Evolutionary conservation across 2,329 filamentous ascomycete species (phyloP).

Genomic region (Ophiostoma tasmaniense): DNA sequence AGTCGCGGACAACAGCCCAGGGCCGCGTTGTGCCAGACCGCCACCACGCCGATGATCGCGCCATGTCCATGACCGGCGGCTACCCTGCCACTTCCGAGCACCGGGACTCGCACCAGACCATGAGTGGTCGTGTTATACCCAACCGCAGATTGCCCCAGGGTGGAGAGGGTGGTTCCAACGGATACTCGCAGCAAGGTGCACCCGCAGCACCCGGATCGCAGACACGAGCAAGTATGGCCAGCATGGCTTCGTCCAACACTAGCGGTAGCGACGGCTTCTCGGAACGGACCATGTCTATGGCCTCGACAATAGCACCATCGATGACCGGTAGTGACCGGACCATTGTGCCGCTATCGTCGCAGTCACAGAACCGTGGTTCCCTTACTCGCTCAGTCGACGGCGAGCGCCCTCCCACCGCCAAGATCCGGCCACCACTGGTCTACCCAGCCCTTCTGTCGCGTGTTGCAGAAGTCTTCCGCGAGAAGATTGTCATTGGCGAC

Average conservation of each 20-base stretch:
- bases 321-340: constrained; percentile 52
- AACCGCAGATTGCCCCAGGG: constrained; percentile 45
- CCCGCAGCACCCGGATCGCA: constrained; percentile 38
- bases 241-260: constrained; percentile 23
- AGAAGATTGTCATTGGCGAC: constrained; percentile 77
- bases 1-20: constrained; percentile 78
- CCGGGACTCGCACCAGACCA: constrained; percentile 76
- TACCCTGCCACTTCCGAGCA: constrained; percentile 58
- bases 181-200: constrained; percentile 26
- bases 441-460: constrained; percentile 91
- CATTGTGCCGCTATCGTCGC: constrained; percentile 17
- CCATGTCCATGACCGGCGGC: constrained; percentile 95
- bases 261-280: constrained; percentile 25
- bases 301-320: constrained; percentile 65
- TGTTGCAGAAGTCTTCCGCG: constrained; percentile 85
- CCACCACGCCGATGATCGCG: constrained; percentile 64
- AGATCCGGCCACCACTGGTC: constrained; percentile 70
- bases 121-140: constrained; percentile 86
- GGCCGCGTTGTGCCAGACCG: constrained; percentile 86
- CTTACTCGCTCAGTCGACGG: constrained; percentile 45
- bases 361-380: constrained; percentile 42
- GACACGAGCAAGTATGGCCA: constrained; percentile 43
- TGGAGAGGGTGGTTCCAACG: constrained; percentile 26
- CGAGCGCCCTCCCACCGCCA: constrained; percentile 50
- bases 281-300: constrained; percentile 77